These are phyloP conservation scores for Camellia japonica DNA, from an alignment of 148 eudicot genomes.

Conservation along the genomic window DNA sequence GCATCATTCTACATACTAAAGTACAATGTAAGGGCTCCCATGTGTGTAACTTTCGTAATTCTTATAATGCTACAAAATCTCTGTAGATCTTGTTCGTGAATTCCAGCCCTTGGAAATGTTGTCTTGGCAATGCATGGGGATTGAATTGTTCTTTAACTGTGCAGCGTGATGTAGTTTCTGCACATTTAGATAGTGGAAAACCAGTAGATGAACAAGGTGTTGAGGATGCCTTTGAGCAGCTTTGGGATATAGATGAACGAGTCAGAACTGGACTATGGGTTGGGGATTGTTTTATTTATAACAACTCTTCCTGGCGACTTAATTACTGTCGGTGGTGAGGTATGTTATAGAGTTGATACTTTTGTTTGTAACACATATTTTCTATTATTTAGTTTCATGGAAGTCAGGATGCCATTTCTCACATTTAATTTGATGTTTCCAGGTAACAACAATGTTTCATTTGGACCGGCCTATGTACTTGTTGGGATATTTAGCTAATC, in stretches of 20 bases:
- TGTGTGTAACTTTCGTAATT: background rate
- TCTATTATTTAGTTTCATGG: background rate
- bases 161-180: conserved; percentile 93
- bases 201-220: conserved; percentile 85
- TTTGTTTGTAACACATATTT: background rate
- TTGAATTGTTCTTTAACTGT: conserved; percentile 22
- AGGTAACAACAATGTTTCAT: conserved; percentile 99
- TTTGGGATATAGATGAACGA: conserved; percentile 90
- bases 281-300: conserved; percentile 96
- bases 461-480: conserved; percentile 99
- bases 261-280: conserved; percentile 98
- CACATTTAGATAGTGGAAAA: conserved; percentile 86
- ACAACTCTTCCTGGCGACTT: conserved; percentile 90
- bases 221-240: conserved; percentile 93
- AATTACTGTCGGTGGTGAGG: conserved; percentile 99
- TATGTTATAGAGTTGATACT: conserved; percentile 24
- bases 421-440: conserved; percentile 20
- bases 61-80: conserved; percentile 1
- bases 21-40: conserved; percentile 69
- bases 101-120: background rate
- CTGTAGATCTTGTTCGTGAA: background rate
- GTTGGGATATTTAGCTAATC: conserved; percentile 94
- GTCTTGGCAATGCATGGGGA: background rate
- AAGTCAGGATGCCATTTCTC: background rate
- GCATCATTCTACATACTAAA: conserved; percentile 91